Percentiles rank a stretch among this genome's conserved stretches.
phyloP scores from a whole-genome alignment of 331 rosid genomes.

The Quercus phellos region DNA sequence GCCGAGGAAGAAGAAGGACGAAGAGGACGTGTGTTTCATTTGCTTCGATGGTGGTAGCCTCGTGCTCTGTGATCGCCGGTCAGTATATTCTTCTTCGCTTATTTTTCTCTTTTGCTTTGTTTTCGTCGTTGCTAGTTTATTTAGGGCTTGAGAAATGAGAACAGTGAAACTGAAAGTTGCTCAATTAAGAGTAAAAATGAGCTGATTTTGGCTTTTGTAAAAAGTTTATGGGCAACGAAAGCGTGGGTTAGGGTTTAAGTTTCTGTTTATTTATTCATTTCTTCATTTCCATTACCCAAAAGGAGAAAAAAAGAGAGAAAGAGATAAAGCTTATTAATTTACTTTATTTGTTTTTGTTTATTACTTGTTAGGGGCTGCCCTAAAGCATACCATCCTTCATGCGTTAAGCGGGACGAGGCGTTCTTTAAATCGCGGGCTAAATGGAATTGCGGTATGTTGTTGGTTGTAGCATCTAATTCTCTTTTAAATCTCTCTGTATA shows the following conservation, averaged over 20 bases:
- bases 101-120: neutral
- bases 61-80: conserved; percentile 99
- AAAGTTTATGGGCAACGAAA: neutral
- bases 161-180: neutral
- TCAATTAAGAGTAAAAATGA: neutral
- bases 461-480: conserved; percentile 9
- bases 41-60: conserved; percentile 98
- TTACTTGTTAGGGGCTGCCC: conserved; percentile 75
- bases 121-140: neutral
- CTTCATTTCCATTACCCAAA: neutral
- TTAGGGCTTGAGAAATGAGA: neutral
- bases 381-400: conserved; percentile 92
- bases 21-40: conserved; percentile 90
- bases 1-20: conserved; percentile 47
- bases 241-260: neutral
- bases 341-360: neutral
- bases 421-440: conserved; percentile 88
- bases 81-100: conserved; percentile 19
- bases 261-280: neutral
- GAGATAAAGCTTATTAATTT: neutral
- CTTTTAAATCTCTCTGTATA: neutral
- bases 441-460: conserved; percentile 90
- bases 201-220: neutral
- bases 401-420: conserved; percentile 87
- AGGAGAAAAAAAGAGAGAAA: neutral